These are phyloP conservation scores for Corinectria fuckeliana DNA, from an alignment of 2,329 filamentous ascomycete genomes.

Conservation along the genomic window DNA sequence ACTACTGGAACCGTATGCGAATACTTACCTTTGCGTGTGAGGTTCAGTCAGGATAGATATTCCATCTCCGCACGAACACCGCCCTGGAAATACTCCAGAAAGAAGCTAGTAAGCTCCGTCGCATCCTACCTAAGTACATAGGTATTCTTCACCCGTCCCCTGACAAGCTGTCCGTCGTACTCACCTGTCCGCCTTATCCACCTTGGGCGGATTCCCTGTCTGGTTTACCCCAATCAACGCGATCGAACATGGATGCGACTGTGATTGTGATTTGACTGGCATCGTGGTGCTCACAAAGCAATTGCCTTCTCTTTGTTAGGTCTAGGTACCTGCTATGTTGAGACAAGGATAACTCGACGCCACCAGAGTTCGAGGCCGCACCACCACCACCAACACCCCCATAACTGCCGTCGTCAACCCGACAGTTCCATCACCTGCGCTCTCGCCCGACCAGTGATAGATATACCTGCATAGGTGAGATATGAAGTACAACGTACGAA, in stretches of 20 bases:
- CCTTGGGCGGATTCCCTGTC: conserved; percentile 11
- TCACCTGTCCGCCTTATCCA: conserved; percentile 13
- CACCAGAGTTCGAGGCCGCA: conserved; percentile 10
- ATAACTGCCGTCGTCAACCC: neutral
- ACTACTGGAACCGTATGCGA: no score
- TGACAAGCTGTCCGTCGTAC: neutral
- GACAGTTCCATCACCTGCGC: conserved; percentile 7
- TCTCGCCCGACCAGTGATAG: neutral
- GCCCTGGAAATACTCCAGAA: no score
- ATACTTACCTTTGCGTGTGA: neutral
- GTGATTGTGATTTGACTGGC: conserved; percentile 20
- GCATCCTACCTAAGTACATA: no score
- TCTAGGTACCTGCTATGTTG: conserved; percentile 6
- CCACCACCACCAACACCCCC: conserved; percentile 1
- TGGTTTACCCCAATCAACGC: conserved; percentile 12
- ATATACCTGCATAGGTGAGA: neutral
- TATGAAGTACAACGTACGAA: neutral
- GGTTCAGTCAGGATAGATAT: no score
- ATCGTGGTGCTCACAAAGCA: conserved; percentile 9
- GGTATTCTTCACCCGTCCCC: neutral
- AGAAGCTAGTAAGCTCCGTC: neutral
- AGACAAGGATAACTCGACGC: conserved; percentile 17
- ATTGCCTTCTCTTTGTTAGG: conserved; percentile 2
- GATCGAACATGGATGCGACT: conserved; percentile 12
- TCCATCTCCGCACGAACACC: no score